phyloP scores from a whole-genome alignment of 2,329 filamentous ascomycete genomes.

The Ceratocystis alfenasii region DNA sequence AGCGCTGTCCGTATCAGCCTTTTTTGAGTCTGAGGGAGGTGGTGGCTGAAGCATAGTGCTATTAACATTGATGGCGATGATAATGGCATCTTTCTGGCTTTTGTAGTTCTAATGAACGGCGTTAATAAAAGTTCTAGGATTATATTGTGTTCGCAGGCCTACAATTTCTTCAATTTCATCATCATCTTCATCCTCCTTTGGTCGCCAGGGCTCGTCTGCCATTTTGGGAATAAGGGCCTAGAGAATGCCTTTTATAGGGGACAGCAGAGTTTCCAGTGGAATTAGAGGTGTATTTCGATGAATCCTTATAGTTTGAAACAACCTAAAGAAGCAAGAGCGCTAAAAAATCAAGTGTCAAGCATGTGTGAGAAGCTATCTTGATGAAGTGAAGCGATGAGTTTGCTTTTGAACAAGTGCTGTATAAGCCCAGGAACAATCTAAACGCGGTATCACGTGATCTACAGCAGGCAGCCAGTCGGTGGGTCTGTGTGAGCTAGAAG shows the following conservation, averaged over 20 bases:
- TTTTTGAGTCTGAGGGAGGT: slow-evolving; percentile 54
- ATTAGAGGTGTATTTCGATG: not conserved
- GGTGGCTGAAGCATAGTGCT: slow-evolving; percentile 68
- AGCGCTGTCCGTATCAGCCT: slow-evolving; percentile 65
- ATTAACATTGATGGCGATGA: slow-evolving; percentile 90
- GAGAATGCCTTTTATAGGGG: not conserved
- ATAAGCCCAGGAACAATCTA: not conserved
- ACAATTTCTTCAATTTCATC: slow-evolving; percentile 51
- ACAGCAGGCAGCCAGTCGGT: not conserved
- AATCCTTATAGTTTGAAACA: no score
- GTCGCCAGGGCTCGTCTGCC: not conserved
- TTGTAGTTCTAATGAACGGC: slow-evolving; percentile 58
- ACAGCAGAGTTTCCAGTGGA: not conserved
- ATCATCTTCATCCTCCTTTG: slow-evolving; percentile 47
- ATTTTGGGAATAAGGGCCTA: not conserved
- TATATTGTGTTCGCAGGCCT: slow-evolving; percentile 24
- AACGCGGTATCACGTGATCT: not conserved
- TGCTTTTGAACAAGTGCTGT: not conserved
- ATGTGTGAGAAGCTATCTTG: no score
- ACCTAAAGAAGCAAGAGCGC: no score
- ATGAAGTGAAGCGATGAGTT: no score
- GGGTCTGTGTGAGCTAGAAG: not conserved
- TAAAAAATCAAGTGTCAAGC: no score
- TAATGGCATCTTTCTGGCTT: slow-evolving; percentile 89
- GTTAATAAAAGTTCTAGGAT: slow-evolving; percentile 8